Percentiles rank a stretch among this genome's conserved stretches.
Evolutionary conservation across 1,139 yeast genomes (phyloP).

Genomic region (Suhomyces anneliseae): DNA sequence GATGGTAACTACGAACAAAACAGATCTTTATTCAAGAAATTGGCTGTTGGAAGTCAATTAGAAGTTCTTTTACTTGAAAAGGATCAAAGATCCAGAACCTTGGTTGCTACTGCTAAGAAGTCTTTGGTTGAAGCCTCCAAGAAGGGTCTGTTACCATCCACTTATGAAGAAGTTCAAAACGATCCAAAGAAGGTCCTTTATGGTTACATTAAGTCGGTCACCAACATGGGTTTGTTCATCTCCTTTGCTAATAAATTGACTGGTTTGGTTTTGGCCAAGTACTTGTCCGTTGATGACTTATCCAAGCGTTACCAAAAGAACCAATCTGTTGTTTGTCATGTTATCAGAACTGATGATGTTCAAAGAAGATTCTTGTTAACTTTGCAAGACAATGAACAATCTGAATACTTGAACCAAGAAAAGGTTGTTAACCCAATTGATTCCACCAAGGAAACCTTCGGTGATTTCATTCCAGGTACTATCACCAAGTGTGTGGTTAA

Average conservation of each 20-base stretch:
- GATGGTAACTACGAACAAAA: slow-evolving; percentile 76
- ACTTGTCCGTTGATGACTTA: slow-evolving; percentile 62
- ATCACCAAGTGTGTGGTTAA: slow-evolving; percentile 61
- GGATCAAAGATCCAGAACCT: slow-evolving; percentile 58
- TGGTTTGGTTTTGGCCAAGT: slow-evolving; percentile 80
- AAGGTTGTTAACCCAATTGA: slow-evolving; percentile 61
- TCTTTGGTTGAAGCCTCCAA: slow-evolving; percentile 68
- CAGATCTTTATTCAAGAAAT: slow-evolving; percentile 58
- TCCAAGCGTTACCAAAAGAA: slow-evolving; percentile 55
- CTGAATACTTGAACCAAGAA: slow-evolving; percentile 24
- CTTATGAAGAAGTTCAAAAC: slow-evolving; percentile 56
- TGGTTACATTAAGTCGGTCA: slow-evolving; percentile 79
- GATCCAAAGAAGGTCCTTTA: slow-evolving; percentile 47
- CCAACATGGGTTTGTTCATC: slow-evolving; percentile 78
- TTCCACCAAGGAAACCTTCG: slow-evolving; percentile 40
- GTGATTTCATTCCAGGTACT: slow-evolving; percentile 61
- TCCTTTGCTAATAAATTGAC: slow-evolving; percentile 78
- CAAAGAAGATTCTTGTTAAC: slow-evolving; percentile 70
- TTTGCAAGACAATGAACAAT: slow-evolving; percentile 36
- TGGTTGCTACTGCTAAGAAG: slow-evolving; percentile 63
- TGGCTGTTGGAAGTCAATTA: slow-evolving; percentile 59
- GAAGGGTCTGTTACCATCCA: slow-evolving; percentile 52
- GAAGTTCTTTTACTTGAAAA: slow-evolving; percentile 69
- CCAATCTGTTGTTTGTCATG: slow-evolving; percentile 69
- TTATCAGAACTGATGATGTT: slow-evolving; percentile 64